Conservation (phyloP, 306 rosid species). For the Prunus campanulata region DNA sequence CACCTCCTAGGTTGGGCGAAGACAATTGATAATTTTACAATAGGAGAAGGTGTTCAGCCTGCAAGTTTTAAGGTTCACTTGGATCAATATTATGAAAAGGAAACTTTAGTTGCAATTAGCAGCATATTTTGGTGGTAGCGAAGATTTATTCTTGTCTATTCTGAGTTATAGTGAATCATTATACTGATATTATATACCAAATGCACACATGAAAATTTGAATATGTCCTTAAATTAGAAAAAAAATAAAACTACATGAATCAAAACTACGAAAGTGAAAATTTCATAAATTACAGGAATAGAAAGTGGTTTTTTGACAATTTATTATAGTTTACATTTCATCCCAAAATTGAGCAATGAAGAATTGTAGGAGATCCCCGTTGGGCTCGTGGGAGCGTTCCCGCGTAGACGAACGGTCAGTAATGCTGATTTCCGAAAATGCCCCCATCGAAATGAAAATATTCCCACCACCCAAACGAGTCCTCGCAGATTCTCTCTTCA, state of each 20-base stretch:
- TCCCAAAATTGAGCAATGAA: too few relatives aligned
- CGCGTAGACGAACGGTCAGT: neutral
- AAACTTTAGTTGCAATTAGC: constrained; percentile 16
- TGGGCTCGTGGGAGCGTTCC: neutral
- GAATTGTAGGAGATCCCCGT: too few relatives aligned
- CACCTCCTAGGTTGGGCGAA: constrained; percentile 32
- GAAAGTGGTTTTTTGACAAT: too few relatives aligned
- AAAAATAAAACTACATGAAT: too few relatives aligned
- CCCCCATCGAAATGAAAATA: neutral
- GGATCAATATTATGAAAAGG: constrained; percentile 7
- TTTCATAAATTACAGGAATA: too few relatives aligned
- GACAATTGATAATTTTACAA: constrained; percentile 24
- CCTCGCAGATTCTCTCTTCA: neutral
- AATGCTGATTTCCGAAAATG: neutral
- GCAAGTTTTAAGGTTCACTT: constrained; percentile 33
- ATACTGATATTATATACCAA: constrained; percentile 21
- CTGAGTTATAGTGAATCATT: constrained; percentile 35
- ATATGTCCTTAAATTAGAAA: too few relatives aligned
- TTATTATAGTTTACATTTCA: too few relatives aligned
- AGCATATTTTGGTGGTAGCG: constrained; percentile 25
- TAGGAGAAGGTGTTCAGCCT: constrained; percentile 32
- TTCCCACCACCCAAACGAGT: neutral
- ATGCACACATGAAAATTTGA: neutral
- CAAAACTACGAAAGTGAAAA: too few relatives aligned
- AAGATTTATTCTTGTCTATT: constrained; percentile 9